Conservation (phyloP, 2,329 filamentous ascomycete species). For the Aquanectria penicillioides region DNA sequence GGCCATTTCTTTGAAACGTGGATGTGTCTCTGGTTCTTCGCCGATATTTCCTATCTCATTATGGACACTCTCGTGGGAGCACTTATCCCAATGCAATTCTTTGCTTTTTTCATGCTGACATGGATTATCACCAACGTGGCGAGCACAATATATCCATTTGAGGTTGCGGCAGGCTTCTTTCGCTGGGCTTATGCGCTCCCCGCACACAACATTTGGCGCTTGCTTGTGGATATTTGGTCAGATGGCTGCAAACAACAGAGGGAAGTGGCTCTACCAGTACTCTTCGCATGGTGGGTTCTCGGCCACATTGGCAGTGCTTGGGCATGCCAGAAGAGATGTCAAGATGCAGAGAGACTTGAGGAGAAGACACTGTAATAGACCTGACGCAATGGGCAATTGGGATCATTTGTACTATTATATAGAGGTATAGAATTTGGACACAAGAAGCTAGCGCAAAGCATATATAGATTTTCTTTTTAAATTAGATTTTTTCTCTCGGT, state of each 20-base stretch:
- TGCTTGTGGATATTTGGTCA: constrained; percentile 53
- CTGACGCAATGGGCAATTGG: no score
- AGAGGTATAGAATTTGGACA: no score
- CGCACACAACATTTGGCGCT: constrained; percentile 45
- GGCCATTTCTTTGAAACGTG: constrained; percentile 37
- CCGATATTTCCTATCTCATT: constrained; percentile 49
- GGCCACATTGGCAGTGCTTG: no score
- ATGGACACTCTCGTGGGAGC: constrained; percentile 46
- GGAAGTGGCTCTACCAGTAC: constrained; percentile 48
- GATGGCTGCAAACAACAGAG: constrained; percentile 51
- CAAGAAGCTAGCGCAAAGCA: no score
- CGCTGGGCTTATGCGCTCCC: constrained; percentile 50
- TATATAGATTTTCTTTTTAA: no score
- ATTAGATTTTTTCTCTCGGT: no score
- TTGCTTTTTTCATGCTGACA: constrained; percentile 54
- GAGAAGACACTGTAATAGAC: no score
- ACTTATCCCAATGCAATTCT: constrained; percentile 45
- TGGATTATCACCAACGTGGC: constrained; percentile 54
- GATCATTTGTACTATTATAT: no score
- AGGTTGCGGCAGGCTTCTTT: constrained; percentile 51
- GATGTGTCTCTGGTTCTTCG: constrained; percentile 48
- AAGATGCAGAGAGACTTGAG: no score
- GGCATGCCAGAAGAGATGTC: no score
- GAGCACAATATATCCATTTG: constrained; percentile 49
- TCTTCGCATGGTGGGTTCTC: constrained; percentile 52